These are phyloP conservation scores for Geosmithia flava DNA, from an alignment of 2,329 filamentous ascomycete species.

Conservation along the genomic window DNA sequence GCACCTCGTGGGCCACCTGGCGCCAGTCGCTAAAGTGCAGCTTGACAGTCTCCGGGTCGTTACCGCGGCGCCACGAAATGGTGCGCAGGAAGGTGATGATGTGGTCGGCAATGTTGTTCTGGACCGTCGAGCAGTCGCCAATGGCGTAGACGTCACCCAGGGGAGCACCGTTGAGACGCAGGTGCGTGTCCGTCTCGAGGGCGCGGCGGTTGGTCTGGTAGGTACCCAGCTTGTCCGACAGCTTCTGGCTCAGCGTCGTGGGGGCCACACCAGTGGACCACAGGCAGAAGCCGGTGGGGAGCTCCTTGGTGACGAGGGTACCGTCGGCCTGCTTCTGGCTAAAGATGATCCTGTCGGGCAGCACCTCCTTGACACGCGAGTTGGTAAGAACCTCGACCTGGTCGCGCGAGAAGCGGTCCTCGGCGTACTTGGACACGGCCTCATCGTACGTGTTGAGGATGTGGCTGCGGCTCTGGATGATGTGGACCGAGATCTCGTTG, in stretches of 20 bases:
- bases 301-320: conserved; percentile 70
- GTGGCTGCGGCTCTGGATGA: conserved; percentile 88
- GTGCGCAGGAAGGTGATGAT: conserved; percentile 82
- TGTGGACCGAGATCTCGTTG: conserved; percentile 94
- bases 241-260: conserved; percentile 62
- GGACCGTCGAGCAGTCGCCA: conserved; percentile 90
- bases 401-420: conserved; percentile 82
- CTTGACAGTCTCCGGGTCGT: conserved; percentile 77
- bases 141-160: conserved; percentile 93
- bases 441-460: conserved; percentile 99
- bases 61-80: conserved; percentile 82
- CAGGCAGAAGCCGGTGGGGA: conserved; percentile 90
- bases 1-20: conserved; percentile 69
- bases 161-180: conserved; percentile 78
- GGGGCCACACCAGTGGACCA: conserved; percentile 96
- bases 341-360: conserved; percentile 74
- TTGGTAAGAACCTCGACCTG: conserved; percentile 88
- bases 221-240: conserved; percentile 65
- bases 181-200: conserved; percentile 86
- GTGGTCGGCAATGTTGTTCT: conserved; percentile 92
- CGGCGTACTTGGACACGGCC: conserved; percentile 81
- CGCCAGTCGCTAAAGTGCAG: conserved; percentile 86
- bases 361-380: conserved; percentile 82
- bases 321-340: conserved; percentile 69
- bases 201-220: conserved; percentile 81